Conservation (phyloP, 192 early-diverging fungal genomes). For the Chytriomyces sp. region DNA sequence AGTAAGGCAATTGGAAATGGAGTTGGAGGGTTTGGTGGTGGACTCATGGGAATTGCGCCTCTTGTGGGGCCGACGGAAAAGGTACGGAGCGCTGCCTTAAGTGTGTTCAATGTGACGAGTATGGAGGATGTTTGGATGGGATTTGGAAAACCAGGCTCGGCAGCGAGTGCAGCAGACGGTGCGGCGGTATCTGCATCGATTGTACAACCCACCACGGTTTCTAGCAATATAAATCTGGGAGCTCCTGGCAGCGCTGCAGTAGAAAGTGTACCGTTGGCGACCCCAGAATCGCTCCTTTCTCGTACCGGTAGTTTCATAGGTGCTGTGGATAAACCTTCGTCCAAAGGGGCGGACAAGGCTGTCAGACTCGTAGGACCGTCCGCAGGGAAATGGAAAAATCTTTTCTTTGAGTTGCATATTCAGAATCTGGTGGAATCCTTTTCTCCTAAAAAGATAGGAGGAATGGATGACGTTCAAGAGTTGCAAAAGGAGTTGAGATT, state of each 20-base stretch:
- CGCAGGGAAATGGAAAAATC: slow-evolving; percentile 50
- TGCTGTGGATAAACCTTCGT: neutral
- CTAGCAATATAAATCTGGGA: neutral
- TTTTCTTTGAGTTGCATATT: slow-evolving; percentile 54
- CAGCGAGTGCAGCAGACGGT: neutral
- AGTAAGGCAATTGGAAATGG: slow-evolving; percentile 10
- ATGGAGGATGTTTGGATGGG: slow-evolving; percentile 29
- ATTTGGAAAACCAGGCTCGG: slow-evolving; percentile 1
- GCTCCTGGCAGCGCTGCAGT: neutral
- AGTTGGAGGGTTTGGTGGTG: slow-evolving; percentile 22
- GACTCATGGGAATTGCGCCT: slow-evolving; percentile 15
- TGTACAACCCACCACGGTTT: neutral
- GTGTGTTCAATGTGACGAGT: slow-evolving; percentile 11
- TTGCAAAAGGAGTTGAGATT: slow-evolving; percentile 37
- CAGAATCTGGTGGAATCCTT: slow-evolving; percentile 43
- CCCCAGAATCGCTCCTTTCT: too few relatives aligned
- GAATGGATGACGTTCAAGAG: slow-evolving; percentile 25
- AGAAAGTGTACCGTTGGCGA: neutral
- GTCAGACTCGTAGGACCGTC: neutral
- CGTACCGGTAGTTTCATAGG: too few relatives aligned
- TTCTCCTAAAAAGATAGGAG: slow-evolving; percentile 35
- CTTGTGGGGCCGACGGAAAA: neutral
- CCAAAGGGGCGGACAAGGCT: neutral
- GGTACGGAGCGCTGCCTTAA: neutral
- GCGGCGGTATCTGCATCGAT: neutral